phyloP scores from a whole-genome alignment of 140 eudicot genomes.

The Bidens hawaiensis region DNA sequence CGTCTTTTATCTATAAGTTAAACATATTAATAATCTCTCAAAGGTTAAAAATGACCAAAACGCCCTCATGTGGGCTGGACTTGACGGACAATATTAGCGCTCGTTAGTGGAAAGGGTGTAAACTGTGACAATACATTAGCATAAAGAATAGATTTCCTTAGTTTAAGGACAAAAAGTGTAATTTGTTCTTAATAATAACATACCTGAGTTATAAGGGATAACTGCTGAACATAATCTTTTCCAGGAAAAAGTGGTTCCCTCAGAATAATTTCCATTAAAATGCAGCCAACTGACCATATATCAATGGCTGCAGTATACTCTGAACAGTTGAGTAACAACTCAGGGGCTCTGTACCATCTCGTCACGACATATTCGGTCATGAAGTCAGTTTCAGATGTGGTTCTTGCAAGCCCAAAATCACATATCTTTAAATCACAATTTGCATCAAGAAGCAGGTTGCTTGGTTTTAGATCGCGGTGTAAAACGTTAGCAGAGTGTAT shows the following conservation, averaged over 20 bases:
- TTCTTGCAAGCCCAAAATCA: conserved; percentile 95
- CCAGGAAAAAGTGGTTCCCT: conserved; percentile 93
- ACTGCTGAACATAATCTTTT: conserved; percentile 83
- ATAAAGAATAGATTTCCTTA: too few species aligned
- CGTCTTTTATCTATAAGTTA: too few species aligned
- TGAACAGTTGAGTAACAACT: conserved; percentile 81
- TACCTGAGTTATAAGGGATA: conserved; percentile 80
- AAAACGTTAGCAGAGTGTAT: conserved; percentile 85
- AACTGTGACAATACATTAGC: too few species aligned
- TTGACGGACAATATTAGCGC: too few species aligned
- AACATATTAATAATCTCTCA: too few species aligned
- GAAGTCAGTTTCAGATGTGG: conserved; percentile 85
- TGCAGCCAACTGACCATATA: conserved; percentile 97
- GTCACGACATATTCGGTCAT: conserved; percentile 98
- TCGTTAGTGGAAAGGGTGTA: too few species aligned
- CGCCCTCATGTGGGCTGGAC: too few species aligned
- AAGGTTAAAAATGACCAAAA: too few species aligned
- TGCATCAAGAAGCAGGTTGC: conserved; percentile 82
- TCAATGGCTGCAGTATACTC: conserved; percentile 95
- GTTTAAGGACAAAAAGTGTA: too few species aligned
- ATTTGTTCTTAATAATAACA: too few species aligned
- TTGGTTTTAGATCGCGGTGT: conserved; percentile 92
- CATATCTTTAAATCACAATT: conserved; percentile 93
- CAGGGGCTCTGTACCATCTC: conserved; percentile 93
- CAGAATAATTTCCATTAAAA: conserved; percentile 74